phyloP scores from a whole-genome alignment of 495 filamentous ascomycete genomes.

The Talaromyces ruber region DNA sequence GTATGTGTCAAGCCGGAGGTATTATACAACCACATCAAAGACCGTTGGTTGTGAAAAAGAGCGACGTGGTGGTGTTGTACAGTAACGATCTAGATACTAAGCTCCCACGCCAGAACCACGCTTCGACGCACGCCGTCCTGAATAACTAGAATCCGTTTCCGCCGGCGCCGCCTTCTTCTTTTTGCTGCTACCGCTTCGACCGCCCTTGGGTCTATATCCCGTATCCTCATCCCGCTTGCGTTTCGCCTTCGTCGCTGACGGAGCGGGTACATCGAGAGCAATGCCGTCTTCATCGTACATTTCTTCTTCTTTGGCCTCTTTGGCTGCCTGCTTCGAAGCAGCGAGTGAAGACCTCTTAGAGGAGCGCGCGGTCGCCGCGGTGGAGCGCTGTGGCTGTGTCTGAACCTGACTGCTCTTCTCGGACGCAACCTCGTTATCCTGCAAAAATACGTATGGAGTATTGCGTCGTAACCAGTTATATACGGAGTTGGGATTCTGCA shows the following conservation, averaged over 20 bases:
- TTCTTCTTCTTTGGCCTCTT: slow-evolving; percentile 40
- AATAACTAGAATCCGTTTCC: slow-evolving; percentile 20
- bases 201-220: slow-evolving; percentile 62
- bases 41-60: background rate
- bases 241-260: slow-evolving; percentile 32
- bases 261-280: slow-evolving; percentile 29
- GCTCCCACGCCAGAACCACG: slow-evolving; percentile 11
- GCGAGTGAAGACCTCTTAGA: slow-evolving; percentile 28
- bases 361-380: slow-evolving; percentile 21
- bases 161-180: slow-evolving; percentile 48
- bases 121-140: slow-evolving; percentile 25
- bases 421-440: slow-evolving; percentile 62
- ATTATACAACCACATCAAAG: background rate
- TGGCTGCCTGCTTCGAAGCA: slow-evolving; percentile 13
- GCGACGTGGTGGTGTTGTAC: background rate
- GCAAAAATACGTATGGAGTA: slow-evolving; percentile 74
- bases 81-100: background rate
- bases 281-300: slow-evolving; percentile 44
- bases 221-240: slow-evolving; percentile 61
- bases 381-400: slow-evolving; percentile 16
- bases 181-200: slow-evolving; percentile 49
- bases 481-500: slow-evolving; percentile 75
- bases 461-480: slow-evolving; percentile 86
- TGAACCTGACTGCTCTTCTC: slow-evolving; percentile 41
- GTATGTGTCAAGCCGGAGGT: background rate